A percentile compares a stretch with the other conserved stretches of the same genome.
Evolutionary conservation across 352 stramenopile genomes (phyloP).

Genomic region (Globisporangium takayamanum): DNA sequence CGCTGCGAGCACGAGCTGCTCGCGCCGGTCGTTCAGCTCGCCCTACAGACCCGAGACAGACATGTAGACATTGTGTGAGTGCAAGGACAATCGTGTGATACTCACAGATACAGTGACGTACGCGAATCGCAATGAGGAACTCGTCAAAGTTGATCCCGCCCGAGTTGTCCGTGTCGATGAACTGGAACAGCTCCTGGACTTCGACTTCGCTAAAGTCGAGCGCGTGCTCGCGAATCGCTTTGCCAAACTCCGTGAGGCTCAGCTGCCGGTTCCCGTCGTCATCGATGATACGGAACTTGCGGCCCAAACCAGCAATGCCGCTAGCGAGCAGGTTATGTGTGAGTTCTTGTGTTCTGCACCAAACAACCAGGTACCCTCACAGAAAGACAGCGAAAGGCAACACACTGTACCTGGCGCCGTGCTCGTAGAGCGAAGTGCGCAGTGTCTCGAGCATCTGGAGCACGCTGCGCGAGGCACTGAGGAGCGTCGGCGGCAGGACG

Average conservation of each 20-base stretch:
- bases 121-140: constrained; percentile 57
- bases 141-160: constrained; percentile 70
- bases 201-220: constrained; percentile 49
- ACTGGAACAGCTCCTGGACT: constrained; percentile 68
- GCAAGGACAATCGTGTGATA: neutral
- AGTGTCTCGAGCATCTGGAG: constrained; percentile 53
- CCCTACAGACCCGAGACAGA: constrained; percentile 15
- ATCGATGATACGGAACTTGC: constrained; percentile 88
- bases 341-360: no score
- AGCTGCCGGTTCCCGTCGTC: constrained; percentile 80
- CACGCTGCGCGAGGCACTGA: constrained; percentile 51
- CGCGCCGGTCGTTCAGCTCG: constrained; percentile 34
- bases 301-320: constrained; percentile 63
- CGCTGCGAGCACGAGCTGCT: constrained; percentile 51
- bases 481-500: constrained; percentile 50
- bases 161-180: constrained; percentile 79
- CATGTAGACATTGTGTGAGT: constrained; percentile 2
- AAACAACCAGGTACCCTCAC: neutral
- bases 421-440: constrained; percentile 67
- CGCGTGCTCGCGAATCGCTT: constrained; percentile 65
- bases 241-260: constrained; percentile 67
- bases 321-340: constrained; percentile 10
- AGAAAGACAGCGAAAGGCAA: neutral
- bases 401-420: constrained; percentile 44
- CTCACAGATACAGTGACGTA: constrained; percentile 5